Conservation (phyloP, 179 eudicot species). For the Pouteria campechiana region DNA sequence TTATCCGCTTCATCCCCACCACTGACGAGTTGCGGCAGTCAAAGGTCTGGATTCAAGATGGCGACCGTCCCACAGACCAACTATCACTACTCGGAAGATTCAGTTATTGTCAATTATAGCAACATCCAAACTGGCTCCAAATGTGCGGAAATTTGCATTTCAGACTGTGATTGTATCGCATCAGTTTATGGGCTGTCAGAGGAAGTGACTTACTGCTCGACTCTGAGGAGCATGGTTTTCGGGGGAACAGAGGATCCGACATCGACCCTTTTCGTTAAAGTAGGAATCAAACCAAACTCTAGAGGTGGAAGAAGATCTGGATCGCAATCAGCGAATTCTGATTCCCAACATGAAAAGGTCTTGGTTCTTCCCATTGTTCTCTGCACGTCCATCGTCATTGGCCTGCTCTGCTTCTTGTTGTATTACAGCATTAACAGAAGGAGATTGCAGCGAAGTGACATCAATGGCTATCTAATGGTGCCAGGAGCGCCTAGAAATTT, state of each 20-base stretch:
- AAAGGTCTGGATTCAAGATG: conserved; percentile 39
- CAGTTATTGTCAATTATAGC: conserved; percentile 73
- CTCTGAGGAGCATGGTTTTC: conserved; percentile 56
- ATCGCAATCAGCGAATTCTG: no score
- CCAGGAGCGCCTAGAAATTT: conserved; percentile 74
- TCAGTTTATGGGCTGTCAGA: conserved; percentile 69
- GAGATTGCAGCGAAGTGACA: conserved; percentile 39
- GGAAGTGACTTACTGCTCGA: conserved; percentile 84
- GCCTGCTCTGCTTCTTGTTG: conserved; percentile 45
- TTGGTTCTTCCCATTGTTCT: conserved; percentile 72
- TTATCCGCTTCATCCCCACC: conserved; percentile 45
- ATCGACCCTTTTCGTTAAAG: conserved; percentile 78
- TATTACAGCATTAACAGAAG: conserved; percentile 46
- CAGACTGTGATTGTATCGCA: conserved; percentile 81
- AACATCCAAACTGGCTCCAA: conserved; percentile 40
- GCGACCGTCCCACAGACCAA: conserved; percentile 47
- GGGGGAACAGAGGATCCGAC: conserved; percentile 85
- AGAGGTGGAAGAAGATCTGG: no score
- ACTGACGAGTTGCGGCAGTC: conserved; percentile 50
- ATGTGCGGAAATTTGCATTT: conserved; percentile 75
- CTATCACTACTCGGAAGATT: conserved; percentile 44
- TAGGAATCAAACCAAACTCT: no score
- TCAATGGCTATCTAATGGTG: conserved; percentile 52
- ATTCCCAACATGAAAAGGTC: conserved; percentile 40
- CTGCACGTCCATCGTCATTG: conserved; percentile 50